A percentile compares a stretch with the other conserved stretches of the same genome.
These are phyloP conservation scores for Naematelia encephala DNA, from an alignment of 768 basidiomycete genomes.

Conservation along the genomic window DNA sequence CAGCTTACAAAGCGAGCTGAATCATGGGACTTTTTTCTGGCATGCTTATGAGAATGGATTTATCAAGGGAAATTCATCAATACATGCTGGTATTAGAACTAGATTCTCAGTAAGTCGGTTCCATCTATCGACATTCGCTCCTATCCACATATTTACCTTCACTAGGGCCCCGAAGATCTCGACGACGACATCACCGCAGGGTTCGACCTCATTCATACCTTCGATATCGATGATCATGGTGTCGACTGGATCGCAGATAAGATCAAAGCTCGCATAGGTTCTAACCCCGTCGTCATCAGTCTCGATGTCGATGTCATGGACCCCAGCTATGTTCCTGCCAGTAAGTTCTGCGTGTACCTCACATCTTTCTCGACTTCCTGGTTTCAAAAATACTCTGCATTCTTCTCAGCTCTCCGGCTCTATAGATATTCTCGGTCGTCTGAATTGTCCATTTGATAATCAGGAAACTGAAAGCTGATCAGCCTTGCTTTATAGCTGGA, in stretches of 20 bases:
- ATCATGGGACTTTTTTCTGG: conserved; percentile 83
- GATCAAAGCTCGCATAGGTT: conserved; percentile 69
- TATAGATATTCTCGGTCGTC: too few relatives aligned
- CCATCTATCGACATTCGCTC: neutral
- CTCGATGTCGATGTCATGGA: conserved; percentile 49
- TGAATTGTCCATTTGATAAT: neutral
- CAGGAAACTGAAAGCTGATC: conserved; percentile 8
- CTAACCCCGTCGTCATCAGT: conserved; percentile 67
- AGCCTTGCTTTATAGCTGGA: conserved; percentile 16
- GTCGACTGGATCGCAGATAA: conserved; percentile 65
- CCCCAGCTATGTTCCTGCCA: conserved; percentile 40
- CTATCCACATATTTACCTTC: too few relatives aligned
- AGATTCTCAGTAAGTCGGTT: conserved; percentile 58
- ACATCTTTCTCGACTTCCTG: neutral
- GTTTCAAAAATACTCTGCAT: too few relatives aligned
- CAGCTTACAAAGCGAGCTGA: conserved; percentile 56
- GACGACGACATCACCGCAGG: conserved; percentile 69
- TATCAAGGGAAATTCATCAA: conserved; percentile 62
- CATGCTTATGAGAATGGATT: conserved; percentile 73
- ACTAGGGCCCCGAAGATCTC: conserved; percentile 64
- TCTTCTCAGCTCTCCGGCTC: too few relatives aligned
- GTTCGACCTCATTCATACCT: conserved; percentile 72
- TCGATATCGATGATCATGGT: conserved; percentile 79
- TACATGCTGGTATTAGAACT: conserved; percentile 83
- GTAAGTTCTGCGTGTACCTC: conserved; percentile 20